These are phyloP conservation scores for Lyophyllum semitale DNA, from an alignment of 768 basidiomycete species.

Conservation along the genomic window DNA sequence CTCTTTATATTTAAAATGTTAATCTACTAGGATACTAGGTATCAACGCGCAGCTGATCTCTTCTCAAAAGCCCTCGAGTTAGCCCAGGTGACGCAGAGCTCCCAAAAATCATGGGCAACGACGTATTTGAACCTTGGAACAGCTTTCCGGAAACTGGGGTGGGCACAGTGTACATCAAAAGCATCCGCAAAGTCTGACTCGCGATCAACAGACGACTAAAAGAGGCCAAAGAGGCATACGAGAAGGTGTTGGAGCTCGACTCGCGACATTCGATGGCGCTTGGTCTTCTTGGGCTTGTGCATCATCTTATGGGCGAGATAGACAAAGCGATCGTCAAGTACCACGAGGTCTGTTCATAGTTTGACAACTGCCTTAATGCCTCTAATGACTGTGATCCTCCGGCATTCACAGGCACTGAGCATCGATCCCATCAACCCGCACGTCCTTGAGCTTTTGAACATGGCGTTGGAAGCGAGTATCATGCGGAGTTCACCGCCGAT, in stretches of 20 bases:
- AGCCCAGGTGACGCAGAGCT: conserved; percentile 83
- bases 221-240: conserved; percentile 74
- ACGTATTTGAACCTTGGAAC: conserved; percentile 95
- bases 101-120: conserved; percentile 82
- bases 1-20: background rate
- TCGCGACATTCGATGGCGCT: conserved; percentile 82
- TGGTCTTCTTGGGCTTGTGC: conserved; percentile 86
- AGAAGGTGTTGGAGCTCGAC: conserved; percentile 82
- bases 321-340: conserved; percentile 88
- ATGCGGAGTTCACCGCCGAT: conserved; percentile 18
- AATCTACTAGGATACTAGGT: conserved; percentile 46
- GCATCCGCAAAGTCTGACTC: conserved; percentile 5
- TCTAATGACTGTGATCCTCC: conserved; percentile 2
- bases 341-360: conserved; percentile 69
- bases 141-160: conserved; percentile 81
- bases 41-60: conserved; percentile 64
- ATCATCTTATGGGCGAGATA: conserved; percentile 71
- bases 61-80: conserved; percentile 80
- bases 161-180: background rate
- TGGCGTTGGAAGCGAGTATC: conserved; percentile 64
- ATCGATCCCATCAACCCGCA: conserved; percentile 84
- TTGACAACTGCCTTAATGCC: background rate
- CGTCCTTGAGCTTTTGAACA: conserved; percentile 77
- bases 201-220: conserved; percentile 41
- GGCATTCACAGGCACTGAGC: conserved; percentile 59